Evolutionary conservation across 352 stramenopile species (phyloP).

Genomic region (Pythium chondricola): DNA sequence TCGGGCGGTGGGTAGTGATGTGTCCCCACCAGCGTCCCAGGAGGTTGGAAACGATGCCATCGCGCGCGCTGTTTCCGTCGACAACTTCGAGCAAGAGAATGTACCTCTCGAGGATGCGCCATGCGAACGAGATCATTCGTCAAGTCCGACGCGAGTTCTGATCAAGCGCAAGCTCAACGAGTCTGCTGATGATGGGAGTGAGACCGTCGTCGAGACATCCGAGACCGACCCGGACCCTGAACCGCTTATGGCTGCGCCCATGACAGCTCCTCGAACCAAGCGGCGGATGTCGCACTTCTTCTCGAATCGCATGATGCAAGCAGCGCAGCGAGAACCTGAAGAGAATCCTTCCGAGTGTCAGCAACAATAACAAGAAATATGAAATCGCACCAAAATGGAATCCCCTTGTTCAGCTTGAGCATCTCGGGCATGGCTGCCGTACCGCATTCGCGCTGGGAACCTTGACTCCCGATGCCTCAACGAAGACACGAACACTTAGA

Average conservation of each 20-base stretch:
- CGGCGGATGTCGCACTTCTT: slow-evolving; percentile 34
- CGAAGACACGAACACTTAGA: too few relatives aligned
- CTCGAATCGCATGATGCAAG: slow-evolving; percentile 11
- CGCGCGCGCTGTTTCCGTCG: too few relatives aligned
- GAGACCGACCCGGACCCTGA: too few relatives aligned
- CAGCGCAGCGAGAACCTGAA: not conserved
- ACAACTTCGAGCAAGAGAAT: slow-evolving; percentile 16
- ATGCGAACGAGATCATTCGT: too few relatives aligned
- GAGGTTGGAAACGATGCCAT: too few relatives aligned
- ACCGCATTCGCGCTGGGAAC: too few relatives aligned
- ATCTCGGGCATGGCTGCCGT: not conserved
- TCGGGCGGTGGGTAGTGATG: not conserved
- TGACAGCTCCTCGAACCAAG: slow-evolving; percentile 5
- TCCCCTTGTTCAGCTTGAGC: not conserved
- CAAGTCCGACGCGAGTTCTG: not conserved
- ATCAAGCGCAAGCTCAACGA: slow-evolving; percentile 16
- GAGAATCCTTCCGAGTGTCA: slow-evolving; percentile 38
- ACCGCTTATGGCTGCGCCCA: too few relatives aligned
- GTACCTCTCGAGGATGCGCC: slow-evolving; percentile 13
- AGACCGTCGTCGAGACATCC: too few relatives aligned
- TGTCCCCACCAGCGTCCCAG: not conserved
- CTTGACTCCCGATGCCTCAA: too few relatives aligned
- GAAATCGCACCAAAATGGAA: not conserved
- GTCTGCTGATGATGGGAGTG: too few relatives aligned
- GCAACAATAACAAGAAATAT: slow-evolving; percentile 24